Conservation (phyloP, 306 rosid genomes). For the Coriaria nepalensis region DNA sequence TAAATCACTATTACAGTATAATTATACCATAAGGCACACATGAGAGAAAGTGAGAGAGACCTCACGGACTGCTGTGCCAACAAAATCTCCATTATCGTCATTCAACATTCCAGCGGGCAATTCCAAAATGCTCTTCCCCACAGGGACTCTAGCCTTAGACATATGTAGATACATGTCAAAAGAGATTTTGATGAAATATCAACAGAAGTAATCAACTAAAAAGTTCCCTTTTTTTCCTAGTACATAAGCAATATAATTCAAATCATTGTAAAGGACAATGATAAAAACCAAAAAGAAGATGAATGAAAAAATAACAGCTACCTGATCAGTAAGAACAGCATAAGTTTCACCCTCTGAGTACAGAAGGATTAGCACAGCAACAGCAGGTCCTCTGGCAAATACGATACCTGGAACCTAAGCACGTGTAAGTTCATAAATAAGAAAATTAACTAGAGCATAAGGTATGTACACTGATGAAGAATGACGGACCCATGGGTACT, state of each 20-base stretch:
- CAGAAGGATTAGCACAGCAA: conserved; percentile 66
- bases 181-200: neutral
- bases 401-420: conserved; percentile 87
- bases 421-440: conserved; percentile 26
- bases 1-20: neutral
- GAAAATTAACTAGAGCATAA: conserved; percentile 12
- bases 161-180: conserved; percentile 13
- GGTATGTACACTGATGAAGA: neutral
- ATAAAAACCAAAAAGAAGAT: neutral
- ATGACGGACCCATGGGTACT: neutral
- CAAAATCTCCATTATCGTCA: conserved; percentile 66
- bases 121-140: conserved; percentile 67
- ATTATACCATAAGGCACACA: neutral
- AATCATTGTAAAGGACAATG: neutral
- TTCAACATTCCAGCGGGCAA: conserved; percentile 97
- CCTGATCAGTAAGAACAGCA: conserved; percentile 93
- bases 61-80: conserved; percentile 91
- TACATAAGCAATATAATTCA: neutral
- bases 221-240: neutral
- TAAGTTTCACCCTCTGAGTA: conserved; percentile 69
- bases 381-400: conserved; percentile 96
- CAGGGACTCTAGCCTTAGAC: conserved; percentile 71
- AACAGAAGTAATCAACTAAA: neutral
- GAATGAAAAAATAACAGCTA: conserved; percentile 5
- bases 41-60: conserved; percentile 22